These are phyloP conservation scores for Picochlorum sp. DNA, from an alignment of 139 green algal genomes.

Conservation along the genomic window DNA sequence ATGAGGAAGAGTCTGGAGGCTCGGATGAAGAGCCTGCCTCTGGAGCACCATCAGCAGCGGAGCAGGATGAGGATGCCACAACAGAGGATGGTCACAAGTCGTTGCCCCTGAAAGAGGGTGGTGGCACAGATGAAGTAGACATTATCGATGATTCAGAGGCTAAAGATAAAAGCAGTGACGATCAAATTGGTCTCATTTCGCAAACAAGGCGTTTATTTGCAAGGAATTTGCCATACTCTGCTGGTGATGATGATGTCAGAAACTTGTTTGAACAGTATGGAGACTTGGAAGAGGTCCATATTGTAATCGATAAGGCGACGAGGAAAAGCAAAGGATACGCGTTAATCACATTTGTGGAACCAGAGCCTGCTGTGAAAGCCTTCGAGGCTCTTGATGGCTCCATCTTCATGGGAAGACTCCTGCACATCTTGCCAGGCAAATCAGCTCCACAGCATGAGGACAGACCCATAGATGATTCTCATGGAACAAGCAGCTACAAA, in stretches of 20 bases:
- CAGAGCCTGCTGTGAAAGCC: constrained; percentile 61
- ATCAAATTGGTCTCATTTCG: constrained; percentile 22
- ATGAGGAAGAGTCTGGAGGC: constrained; percentile 16
- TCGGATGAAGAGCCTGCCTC: neutral
- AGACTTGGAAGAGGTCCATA: constrained; percentile 73
- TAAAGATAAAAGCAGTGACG: neutral
- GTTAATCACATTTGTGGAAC: constrained; percentile 70
- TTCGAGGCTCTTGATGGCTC: constrained; percentile 52
- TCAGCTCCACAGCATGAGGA: constrained; percentile 16
- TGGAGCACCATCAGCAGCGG: neutral
- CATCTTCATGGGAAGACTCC: constrained; percentile 83
- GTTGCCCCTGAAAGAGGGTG: neutral
- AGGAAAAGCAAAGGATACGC: constrained; percentile 76
- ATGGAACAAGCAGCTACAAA: constrained; percentile 44
- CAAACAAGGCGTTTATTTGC: constrained; percentile 85
- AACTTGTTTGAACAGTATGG: constrained; percentile 69
- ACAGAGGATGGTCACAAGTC: constrained; percentile 7
- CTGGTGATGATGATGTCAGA: constrained; percentile 77
- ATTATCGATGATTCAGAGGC: neutral
- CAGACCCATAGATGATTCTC: constrained; percentile 10
- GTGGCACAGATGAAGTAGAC: neutral
- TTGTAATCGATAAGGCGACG: constrained; percentile 74
- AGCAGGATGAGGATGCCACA: constrained; percentile 10
- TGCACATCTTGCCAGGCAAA: constrained; percentile 84
- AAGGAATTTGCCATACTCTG: constrained; percentile 84